Evolutionary conservation across 768 basidiomycete species (phyloP).

Genomic region (Phylloporus arenicola): DNA sequence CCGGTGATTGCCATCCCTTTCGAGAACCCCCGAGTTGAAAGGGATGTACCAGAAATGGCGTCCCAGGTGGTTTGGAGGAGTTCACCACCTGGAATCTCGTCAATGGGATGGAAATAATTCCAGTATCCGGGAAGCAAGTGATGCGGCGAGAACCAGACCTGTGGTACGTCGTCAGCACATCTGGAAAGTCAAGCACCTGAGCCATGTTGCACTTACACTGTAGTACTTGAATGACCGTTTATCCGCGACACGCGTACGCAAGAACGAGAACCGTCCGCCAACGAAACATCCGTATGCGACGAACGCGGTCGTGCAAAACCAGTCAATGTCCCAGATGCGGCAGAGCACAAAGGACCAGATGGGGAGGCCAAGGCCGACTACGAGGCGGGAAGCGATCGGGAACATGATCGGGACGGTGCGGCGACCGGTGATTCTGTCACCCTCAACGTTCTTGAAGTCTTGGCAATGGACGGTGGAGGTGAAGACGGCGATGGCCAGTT

Average conservation of each 20-base stretch:
- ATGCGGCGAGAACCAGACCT: slow-evolving; percentile 35
- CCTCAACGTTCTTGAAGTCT: slow-evolving; percentile 43
- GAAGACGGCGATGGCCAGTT: slow-evolving; percentile 36
- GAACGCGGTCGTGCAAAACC: slow-evolving; percentile 23
- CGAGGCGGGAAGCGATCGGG: slow-evolving; percentile 33
- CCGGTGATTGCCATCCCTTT: background rate
- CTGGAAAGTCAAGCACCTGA: background rate
- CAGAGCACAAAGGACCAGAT: slow-evolving; percentile 36
- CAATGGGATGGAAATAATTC: slow-evolving; percentile 25
- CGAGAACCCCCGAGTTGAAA: background rate
- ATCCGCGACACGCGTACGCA: slow-evolving; percentile 27
- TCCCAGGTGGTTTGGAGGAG: slow-evolving; percentile 11
- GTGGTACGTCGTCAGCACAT: background rate
- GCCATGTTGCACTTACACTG: slow-evolving; percentile 26
- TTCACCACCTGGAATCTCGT: slow-evolving; percentile 7
- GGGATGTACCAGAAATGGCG: slow-evolving; percentile 5
- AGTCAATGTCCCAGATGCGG: slow-evolving; percentile 33
- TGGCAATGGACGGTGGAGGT: slow-evolving; percentile 46
- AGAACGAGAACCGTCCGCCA: slow-evolving; percentile 30
- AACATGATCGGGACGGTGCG: slow-evolving; percentile 41
- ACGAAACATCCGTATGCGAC: slow-evolving; percentile 30
- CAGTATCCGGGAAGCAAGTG: slow-evolving; percentile 35
- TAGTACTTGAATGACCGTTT: slow-evolving; percentile 34
- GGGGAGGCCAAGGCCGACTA: slow-evolving; percentile 31
- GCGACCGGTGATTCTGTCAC: slow-evolving; percentile 36